Base-by-base conservation (phyloP, 345 rosid species). In the Erysimum cheiranthoides region DNA sequence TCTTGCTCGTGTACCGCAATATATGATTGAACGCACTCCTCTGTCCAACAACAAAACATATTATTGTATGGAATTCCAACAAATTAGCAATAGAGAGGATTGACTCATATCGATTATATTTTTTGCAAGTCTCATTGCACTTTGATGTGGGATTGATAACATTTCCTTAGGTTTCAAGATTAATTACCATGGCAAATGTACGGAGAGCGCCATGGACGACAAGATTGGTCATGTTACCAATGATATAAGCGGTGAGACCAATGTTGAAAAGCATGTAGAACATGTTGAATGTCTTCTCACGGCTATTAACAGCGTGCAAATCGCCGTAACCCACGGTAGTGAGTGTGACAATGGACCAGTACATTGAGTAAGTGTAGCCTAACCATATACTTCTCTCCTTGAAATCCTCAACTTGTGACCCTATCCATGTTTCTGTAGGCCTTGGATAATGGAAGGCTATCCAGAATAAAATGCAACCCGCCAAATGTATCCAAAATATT, bases 301-400 rank as follows among this genome's bases (percentile, higher is more conserved):
- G 84, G 0, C 82, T 78, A 51, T 94, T 92, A 4, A 90, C 81
- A 0, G 97, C 90, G 53, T 86, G 91, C 66, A 94, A 61, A 73
- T 94, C 98, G 13, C 98, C 98, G 32, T 94, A 94, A 54, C 98
- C 97, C 3, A 92, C 97, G 0, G 96, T 90, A 32, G 95, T 86
- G 73, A 94, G 93, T 52, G 98, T 94, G 73, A 89, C 96, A 34
- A 89, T 86, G 11, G 98, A 90, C 97, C 97, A 94, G 78, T 94
- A 94, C 68, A 94, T 80, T 71, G 98, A 92, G 51, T 92, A 94
- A 16, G 92, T 94, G 82, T 94, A 94, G 58, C 97, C 87, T 31
- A 88, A 70, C 97, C 97, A 92, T 2, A 92, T 70, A 78, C 92
- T 89, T 78, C 82, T 84, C 3, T 84, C 75, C 51, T 90, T 83